A percentile compares a stretch with the other conserved stretches of the same genome.
These are phyloP conservation scores for Ceratobasidium papillatum DNA, from an alignment of 1,284 basidiomycete species.

Conservation along the genomic window DNA sequence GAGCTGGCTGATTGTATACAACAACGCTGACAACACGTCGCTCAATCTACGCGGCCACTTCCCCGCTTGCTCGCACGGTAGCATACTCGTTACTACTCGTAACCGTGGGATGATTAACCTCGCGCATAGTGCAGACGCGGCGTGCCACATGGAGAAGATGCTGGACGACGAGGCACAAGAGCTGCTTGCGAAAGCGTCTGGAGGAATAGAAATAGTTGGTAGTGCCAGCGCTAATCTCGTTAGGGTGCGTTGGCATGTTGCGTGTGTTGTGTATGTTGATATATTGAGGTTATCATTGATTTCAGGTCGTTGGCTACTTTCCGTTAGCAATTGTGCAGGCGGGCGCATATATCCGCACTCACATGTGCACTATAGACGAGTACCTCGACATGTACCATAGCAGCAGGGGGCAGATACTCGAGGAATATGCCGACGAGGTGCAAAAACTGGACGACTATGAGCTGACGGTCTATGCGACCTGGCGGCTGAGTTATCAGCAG, in stretches of 20 bases:
- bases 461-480: slow-evolving; percentile 10
- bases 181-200: background rate
- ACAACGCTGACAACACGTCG: slow-evolving; percentile 17
- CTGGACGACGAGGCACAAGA: background rate
- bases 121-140: background rate
- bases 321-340: slow-evolving; percentile 12
- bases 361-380: background rate
- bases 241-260: background rate
- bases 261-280: background rate
- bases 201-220: background rate
- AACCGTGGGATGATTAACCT: background rate
- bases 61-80: slow-evolving; percentile 22
- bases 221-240: background rate
- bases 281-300: background rate
- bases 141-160: background rate
- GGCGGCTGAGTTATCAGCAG: slow-evolving; percentile 1
- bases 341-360: slow-evolving; percentile 22
- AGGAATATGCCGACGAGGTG: background rate
- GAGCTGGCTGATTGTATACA: slow-evolving; percentile 8
- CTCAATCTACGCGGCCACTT: background rate
- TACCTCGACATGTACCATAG: background rate
- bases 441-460: slow-evolving; percentile 11
- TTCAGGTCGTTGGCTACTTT: background rate
- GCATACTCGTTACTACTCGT: background rate
- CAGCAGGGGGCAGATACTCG: background rate